Evolutionary conservation across 768 basidiomycete species (phyloP).

Genomic region (Boletus rufocinnamomeus): DNA sequence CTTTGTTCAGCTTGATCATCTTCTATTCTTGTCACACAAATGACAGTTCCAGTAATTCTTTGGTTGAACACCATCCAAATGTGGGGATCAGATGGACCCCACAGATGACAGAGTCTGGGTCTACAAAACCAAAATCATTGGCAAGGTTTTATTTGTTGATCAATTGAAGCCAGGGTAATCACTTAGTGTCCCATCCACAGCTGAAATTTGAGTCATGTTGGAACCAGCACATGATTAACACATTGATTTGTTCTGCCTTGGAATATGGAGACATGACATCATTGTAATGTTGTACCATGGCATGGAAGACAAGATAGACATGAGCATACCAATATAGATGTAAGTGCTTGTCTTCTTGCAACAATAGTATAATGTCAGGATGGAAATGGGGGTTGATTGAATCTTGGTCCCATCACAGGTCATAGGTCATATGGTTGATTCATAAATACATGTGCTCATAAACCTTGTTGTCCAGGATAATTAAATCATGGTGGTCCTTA

Average conservation of each 20-base stretch:
- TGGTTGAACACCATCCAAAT: constrained; percentile 19
- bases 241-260: constrained; percentile 31
- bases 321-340: constrained; percentile 44
- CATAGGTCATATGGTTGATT: neutral
- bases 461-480: constrained; percentile 21
- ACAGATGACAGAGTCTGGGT: no score
- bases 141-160: no score
- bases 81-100: constrained; percentile 46
- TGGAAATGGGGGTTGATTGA: constrained; percentile 37
- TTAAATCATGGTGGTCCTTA: constrained; percentile 24
- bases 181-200: constrained; percentile 26
- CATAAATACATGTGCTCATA: neutral
- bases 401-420: constrained; percentile 37
- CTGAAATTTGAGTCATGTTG: constrained; percentile 25
- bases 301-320: constrained; percentile 15
- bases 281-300: neutral
- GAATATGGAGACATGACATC: neutral
- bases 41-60: neutral
- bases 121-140: no score
- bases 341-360: constrained; percentile 20
- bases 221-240: constrained; percentile 47
- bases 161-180: constrained; percentile 44
- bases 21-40: neutral
- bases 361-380: constrained; percentile 38
- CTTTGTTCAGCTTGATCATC: neutral